These are phyloP conservation scores for Guadua angustifolia DNA, from an alignment of 176 grass and related monocot species.

Conservation along the genomic window DNA sequence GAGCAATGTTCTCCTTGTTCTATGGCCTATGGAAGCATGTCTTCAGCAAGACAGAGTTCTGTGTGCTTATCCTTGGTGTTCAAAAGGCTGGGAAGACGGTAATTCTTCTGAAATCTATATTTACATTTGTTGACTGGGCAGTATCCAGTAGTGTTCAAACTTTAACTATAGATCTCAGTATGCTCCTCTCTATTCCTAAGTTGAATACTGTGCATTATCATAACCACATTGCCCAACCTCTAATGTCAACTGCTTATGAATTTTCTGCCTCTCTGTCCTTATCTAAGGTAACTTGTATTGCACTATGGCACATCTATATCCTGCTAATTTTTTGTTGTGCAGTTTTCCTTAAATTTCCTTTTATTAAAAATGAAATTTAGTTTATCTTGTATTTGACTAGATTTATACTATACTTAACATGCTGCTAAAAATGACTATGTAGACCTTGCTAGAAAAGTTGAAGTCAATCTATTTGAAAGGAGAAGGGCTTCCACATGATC, in stretches of 20 bases:
- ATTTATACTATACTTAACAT: background rate
- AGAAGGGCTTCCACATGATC: conserved; percentile 79
- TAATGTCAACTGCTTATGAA: background rate
- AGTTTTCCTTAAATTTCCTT: background rate
- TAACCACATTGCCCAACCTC: background rate
- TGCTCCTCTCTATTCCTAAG: background rate
- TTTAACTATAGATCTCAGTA: background rate
- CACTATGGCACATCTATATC: background rate
- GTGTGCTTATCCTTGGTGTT: conserved; percentile 91
- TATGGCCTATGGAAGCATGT: conserved; percentile 92
- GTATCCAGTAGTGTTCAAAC: background rate
- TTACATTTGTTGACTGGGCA: background rate
- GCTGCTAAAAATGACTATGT: conserved; percentile 37
- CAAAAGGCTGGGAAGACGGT: conserved; percentile 98
- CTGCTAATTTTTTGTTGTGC: background rate
- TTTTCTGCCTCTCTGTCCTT: background rate
- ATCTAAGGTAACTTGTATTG: background rate
- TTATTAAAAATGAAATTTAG: background rate
- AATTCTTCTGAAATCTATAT: conserved; percentile 45
- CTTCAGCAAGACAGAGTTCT: conserved; percentile 98
- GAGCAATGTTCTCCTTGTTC: conserved; percentile 93
- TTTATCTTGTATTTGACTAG: background rate
- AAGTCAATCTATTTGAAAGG: conserved; percentile 81
- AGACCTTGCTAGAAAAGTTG: conserved; percentile 98
- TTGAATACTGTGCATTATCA: background rate